phyloP scores from a whole-genome alignment of 2,329 filamentous ascomycete species.

The Aspergillus pseudoglaucus region DNA sequence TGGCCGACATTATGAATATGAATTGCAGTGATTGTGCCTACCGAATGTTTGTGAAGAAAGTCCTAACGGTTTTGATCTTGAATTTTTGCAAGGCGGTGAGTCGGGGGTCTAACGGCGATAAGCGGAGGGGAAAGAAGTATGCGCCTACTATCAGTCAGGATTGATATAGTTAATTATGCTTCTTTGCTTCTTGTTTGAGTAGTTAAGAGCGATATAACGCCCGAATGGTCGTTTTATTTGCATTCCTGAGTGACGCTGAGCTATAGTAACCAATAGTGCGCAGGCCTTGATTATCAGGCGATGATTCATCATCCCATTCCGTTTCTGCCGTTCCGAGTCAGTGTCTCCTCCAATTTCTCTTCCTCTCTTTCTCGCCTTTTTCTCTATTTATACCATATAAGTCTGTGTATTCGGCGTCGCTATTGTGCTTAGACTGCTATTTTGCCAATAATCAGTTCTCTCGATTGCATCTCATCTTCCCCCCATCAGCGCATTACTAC shows the following conservation, averaged over 20 bases:
- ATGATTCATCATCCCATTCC: neutral
- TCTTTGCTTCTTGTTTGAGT: no score
- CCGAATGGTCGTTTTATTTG: neutral
- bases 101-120: neutral
- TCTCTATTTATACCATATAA: neutral
- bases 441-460: neutral
- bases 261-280: neutral
- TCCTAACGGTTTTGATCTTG: neutral
- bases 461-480: neutral
- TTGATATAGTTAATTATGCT: no score
- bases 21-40: neutral
- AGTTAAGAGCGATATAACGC: no score
- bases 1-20: slow-evolving; percentile 50
- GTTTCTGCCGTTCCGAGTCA: neutral
- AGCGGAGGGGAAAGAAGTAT: neutral
- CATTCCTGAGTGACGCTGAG: neutral
- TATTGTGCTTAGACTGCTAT: neutral
- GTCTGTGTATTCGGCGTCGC: neutral
- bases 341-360: neutral
- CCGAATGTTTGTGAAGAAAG: neutral
- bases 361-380: neutral
- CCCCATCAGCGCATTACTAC: neutral
- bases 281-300: neutral
- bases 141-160: no score
- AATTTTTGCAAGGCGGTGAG: neutral